Conservation (phyloP, 2,329 filamentous ascomycete genomes). For the Trichoderma polysporum region DNA sequence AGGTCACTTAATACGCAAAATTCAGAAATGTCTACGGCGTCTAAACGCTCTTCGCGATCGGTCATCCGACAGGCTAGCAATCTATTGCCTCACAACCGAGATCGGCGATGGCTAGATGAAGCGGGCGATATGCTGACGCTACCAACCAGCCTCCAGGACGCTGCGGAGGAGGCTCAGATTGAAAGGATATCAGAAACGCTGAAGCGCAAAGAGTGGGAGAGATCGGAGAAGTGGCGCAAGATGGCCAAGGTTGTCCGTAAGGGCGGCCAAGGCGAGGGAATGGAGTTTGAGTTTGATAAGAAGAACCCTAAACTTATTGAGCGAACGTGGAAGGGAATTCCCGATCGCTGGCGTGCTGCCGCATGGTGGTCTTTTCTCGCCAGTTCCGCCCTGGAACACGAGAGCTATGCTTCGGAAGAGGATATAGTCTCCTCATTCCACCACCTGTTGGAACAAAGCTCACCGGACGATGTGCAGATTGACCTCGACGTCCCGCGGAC, state of each 20-base stretch:
- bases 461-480: conserved; percentile 92
- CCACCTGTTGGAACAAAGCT: conserved; percentile 69
- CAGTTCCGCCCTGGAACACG: conserved; percentile 66
- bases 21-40: conserved; percentile 51
- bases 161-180: conserved; percentile 54
- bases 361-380: conserved; percentile 94
- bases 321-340: conserved; percentile 96
- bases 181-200: conserved; percentile 54
- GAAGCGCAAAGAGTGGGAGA: conserved; percentile 62
- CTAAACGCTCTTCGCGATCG: conserved; percentile 54
- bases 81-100: conserved; percentile 59
- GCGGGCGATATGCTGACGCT: conserved; percentile 66
- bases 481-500: conserved; percentile 95
- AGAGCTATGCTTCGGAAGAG: conserved; percentile 63
- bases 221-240: conserved; percentile 66
- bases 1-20: conserved; percentile 59
- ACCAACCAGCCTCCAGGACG: conserved; percentile 56
- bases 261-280: conserved; percentile 57
- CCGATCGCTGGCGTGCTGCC: conserved; percentile 87
- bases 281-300: conserved; percentile 76
- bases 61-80: conserved; percentile 59
- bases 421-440: conserved; percentile 72
- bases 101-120: conserved; percentile 61
- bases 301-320: conserved; percentile 82
- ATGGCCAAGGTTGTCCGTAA: conserved; percentile 60